phyloP scores from a whole-genome alignment of 2,329 filamentous ascomycete genomes.

The Penicillium frequentans region DNA sequence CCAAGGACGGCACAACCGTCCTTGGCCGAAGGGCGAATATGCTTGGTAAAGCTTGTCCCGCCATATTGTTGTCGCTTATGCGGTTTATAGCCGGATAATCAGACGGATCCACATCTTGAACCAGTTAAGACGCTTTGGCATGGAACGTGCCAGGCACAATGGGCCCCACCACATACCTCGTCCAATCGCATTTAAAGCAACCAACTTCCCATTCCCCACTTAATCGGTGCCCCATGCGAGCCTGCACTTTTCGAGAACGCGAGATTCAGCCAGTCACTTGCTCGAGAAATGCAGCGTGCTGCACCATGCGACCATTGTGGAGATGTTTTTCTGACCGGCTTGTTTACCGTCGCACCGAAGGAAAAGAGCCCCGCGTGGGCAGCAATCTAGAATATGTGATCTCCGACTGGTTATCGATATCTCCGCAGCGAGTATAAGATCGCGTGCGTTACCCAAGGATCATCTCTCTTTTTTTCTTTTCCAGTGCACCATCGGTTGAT shows the following conservation, averaged over 20 bases:
- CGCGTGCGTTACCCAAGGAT: not conserved
- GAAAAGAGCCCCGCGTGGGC: not conserved
- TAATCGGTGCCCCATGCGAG: not conserved
- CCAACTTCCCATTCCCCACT: not conserved
- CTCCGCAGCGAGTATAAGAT: not conserved
- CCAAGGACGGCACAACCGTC: not conserved
- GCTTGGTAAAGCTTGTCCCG: not conserved
- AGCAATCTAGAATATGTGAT: not conserved
- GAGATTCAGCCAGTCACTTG: not conserved
- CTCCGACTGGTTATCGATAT: not conserved
- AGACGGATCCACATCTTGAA: not conserved
- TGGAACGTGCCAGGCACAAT: not conserved
- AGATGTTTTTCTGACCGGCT: not conserved
- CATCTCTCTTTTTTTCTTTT: not conserved
- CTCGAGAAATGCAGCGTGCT: not conserved
- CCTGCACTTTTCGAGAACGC: not conserved
- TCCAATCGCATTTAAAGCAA: not conserved
- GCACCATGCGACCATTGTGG: not conserved
- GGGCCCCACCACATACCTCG: not conserved
- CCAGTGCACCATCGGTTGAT: not conserved
- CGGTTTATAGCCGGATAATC: not conserved
- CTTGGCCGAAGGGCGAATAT: not conserved
- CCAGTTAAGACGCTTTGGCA: not conserved
- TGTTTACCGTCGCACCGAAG: not conserved
- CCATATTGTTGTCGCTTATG: not conserved